Base-by-base conservation (phyloP, 2,329 filamentous ascomycete genomes). In the Penicillium sp. region DNA sequence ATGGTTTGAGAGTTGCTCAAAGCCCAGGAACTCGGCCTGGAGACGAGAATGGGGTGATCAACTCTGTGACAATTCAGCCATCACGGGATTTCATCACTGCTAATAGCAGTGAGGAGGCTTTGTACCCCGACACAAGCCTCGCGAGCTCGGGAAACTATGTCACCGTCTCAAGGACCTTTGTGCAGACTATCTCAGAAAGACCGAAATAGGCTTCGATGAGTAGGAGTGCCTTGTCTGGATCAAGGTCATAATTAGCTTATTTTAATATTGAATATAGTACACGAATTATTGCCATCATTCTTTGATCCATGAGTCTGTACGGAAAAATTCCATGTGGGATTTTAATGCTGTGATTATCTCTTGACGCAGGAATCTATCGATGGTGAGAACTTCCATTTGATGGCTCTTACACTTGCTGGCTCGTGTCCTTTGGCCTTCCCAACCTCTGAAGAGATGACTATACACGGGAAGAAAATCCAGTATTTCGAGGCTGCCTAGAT, bases 321-420 rank as follows among this genome's bases (percentile, higher is more conserved):
- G 19, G 19, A 22, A 22, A 22, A 22, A 22, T 22, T 22, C 19
- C 2, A 22, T 22, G 19, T 22, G 19, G 19, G 1, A 1, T 22
- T 22, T 22, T 22, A 22, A 22, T 22, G 19, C 19, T 33, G 10
- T 33, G 11, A 11, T 33, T 11, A 33, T 33, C 10, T 33, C 30
- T 11, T 11, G 4, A 4, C 8, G 11, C 6, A 33, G 3, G 6
- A 6, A 33, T 33, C 30, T 33, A 33, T 33, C 30, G 11, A 33
- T 8, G 1, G 30, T 11, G 30, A 11, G 11, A 33, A 33, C 3
- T 33, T 33, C 30, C 1, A 33, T 8, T 81, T 76, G 78, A 65
- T 70, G 52, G 68, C 76, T 38, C 74, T 81, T 58, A 78, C 78
- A 16, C 68, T 81, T 57, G 46, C 35, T 5, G 35, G 6, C 14